Conservation (phyloP, 495 filamentous ascomycete species). For the Penicillium manginii region DNA sequence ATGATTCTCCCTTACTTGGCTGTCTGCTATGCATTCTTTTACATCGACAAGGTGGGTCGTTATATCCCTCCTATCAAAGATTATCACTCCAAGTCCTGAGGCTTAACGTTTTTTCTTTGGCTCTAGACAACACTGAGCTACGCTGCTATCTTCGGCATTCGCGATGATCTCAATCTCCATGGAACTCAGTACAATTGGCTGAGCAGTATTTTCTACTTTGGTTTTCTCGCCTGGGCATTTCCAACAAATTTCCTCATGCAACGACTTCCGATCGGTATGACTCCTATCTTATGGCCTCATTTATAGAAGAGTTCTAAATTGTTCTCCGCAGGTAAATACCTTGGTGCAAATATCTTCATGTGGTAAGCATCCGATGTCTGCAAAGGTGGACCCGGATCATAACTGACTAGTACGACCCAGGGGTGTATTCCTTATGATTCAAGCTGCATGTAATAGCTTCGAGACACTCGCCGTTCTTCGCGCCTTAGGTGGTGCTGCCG, state of each 20-base stretch:
- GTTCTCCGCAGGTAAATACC: conserved; percentile 50
- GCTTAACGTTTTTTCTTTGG: not conserved
- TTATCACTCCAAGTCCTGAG: no score
- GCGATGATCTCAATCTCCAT: conserved; percentile 45
- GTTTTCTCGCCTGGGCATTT: conserved; percentile 51
- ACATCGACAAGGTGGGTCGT: conserved; percentile 55
- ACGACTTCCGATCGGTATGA: conserved; percentile 44
- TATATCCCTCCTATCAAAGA: not conserved
- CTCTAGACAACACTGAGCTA: conserved; percentile 57
- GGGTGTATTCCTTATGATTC: conserved; percentile 28
- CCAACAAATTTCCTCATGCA: conserved; percentile 57
- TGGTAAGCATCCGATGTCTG: conserved; percentile 38
- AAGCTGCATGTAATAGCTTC: conserved; percentile 53
- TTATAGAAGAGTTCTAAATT: not conserved
- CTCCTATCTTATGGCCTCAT: not conserved
- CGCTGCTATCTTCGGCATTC: conserved; percentile 60
- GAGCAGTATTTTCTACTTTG: conserved; percentile 59
- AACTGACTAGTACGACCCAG: conserved; percentile 31
- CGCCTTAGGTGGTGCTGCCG: conserved; percentile 55
- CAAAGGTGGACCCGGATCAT: conserved; percentile 28
- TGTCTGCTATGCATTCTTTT: conserved; percentile 64
- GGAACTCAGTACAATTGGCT: conserved; percentile 59
- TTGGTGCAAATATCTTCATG: conserved; percentile 61
- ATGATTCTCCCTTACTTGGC: conserved; percentile 55
- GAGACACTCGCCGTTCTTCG: conserved; percentile 50